Evolutionary conservation across 2,329 filamentous ascomycete genomes (phyloP).

Genomic region (Fusarium odoratissimum): DNA sequence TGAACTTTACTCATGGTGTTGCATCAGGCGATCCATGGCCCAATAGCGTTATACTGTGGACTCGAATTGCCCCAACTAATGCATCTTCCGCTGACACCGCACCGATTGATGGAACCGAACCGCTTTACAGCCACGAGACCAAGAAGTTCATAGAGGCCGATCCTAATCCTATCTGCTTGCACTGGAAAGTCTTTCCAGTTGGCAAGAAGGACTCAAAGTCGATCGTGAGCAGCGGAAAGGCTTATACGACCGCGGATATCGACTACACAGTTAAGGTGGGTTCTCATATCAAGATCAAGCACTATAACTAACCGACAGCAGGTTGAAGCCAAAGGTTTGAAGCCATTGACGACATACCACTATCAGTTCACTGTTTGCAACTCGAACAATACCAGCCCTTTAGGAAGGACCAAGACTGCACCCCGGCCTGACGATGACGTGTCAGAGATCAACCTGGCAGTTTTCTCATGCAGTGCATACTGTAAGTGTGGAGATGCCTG

Average conservation of each 20-base stretch:
- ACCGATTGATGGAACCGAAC: not conserved
- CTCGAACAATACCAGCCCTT: not conserved
- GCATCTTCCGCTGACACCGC: not conserved
- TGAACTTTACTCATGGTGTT: not conserved
- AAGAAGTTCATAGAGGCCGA: not conserved
- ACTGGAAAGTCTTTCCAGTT: not conserved
- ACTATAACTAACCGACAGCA: rapidly evolving
- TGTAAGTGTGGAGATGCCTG: not conserved
- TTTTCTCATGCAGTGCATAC: slow-evolving; percentile 1
- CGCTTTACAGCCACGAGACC: slow-evolving; percentile 1
- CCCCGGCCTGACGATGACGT: not conserved
- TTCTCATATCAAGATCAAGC: rapidly evolving
- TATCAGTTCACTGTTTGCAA: not conserved
- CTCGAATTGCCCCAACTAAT: not conserved
- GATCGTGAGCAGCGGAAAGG: not conserved
- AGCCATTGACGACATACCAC: not conserved
- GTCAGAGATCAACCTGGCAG: not conserved
- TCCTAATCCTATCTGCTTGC: not conserved
- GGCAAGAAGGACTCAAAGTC: not conserved
- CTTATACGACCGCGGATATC: not conserved
- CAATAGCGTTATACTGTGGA: not conserved
- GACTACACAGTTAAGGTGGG: slow-evolving; percentile 2
- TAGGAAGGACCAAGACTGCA: not conserved
- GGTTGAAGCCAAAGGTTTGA: not conserved
- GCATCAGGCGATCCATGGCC: slow-evolving; percentile 8